phyloP scores from a whole-genome alignment of 73 alveolate genomes.

The Tetrahymena malaccensis region DNA sequence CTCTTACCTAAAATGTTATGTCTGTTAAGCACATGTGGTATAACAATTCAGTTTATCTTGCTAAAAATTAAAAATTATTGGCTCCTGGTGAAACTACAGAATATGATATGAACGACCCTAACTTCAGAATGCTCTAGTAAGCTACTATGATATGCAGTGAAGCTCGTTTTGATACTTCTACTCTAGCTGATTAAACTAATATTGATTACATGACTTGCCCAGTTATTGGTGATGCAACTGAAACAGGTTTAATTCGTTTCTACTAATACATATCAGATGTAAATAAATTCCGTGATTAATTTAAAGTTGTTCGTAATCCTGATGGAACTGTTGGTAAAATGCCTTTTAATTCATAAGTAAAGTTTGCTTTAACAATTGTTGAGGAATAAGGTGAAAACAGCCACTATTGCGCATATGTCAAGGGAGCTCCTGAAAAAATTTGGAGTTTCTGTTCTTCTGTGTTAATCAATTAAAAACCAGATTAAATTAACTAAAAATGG shows the following conservation, averaged over 20 bases:
- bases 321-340: neutral
- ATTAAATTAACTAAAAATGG: conserved; percentile 44
- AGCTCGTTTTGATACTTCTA: conserved; percentile 8
- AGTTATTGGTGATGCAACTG: conserved; percentile 21
- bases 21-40: conserved; percentile 80
- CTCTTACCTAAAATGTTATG: conserved; percentile 89
- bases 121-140: neutral
- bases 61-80: conserved; percentile 57
- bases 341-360: conserved; percentile 4
- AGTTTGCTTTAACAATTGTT: conserved; percentile 4
- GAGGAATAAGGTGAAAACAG: neutral
- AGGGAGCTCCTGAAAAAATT: conserved; percentile 94
- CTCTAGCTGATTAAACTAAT: neutral
- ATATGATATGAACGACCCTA: neutral
- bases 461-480: conserved; percentile 45
- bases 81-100: neutral
- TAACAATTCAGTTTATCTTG: conserved; percentile 61
- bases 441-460: conserved; percentile 61
- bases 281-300: neutral
- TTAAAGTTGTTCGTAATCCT: conserved; percentile 1
- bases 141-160: conserved; percentile 17
- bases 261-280: conserved; percentile 2
- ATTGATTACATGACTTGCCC: neutral
- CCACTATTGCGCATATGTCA: conserved; percentile 50
- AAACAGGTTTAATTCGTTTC: conserved; percentile 16